Evolutionary conservation across 192 early-diverging fungal genomes (phyloP).

Genomic region (Lobosporangium transversale): DNA sequence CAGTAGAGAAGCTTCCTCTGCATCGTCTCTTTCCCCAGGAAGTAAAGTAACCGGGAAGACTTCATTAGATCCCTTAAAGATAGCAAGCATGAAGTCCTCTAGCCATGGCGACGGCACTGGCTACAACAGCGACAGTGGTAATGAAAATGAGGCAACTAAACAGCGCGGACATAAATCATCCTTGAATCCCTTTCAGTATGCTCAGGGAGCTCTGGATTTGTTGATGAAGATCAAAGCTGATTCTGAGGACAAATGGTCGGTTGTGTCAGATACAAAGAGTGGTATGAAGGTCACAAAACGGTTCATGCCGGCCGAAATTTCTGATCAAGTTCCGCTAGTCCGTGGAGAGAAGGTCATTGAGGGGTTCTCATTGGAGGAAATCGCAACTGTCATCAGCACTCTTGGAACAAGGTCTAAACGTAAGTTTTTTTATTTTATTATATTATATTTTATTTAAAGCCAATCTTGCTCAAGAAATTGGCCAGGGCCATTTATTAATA

Average conservation of each 20-base stretch:
- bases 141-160: no score
- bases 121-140: neutral
- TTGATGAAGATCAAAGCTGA: constrained; percentile 50
- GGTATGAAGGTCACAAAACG: constrained; percentile 56
- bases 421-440: neutral
- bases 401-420: constrained; percentile 46
- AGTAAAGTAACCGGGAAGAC: neutral
- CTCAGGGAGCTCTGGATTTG: constrained; percentile 33
- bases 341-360: constrained; percentile 64
- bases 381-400: constrained; percentile 57
- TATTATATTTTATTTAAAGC: neutral
- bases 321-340: constrained; percentile 56
- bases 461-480: no score
- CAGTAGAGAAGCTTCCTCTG: neutral
- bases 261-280: constrained; percentile 54
- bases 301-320: constrained; percentile 51
- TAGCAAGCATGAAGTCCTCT: no score
- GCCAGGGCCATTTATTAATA: no score
- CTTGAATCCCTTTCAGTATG: constrained; percentile 23
- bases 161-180: neutral
- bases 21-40: neutral
- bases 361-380: constrained; percentile 61
- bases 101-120: neutral
- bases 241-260: constrained; percentile 55
- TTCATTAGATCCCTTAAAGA: no score